Base-by-base conservation (phyloP, 192 early-diverging fungal genomes). In the Allomyces macrogynus region DNA sequence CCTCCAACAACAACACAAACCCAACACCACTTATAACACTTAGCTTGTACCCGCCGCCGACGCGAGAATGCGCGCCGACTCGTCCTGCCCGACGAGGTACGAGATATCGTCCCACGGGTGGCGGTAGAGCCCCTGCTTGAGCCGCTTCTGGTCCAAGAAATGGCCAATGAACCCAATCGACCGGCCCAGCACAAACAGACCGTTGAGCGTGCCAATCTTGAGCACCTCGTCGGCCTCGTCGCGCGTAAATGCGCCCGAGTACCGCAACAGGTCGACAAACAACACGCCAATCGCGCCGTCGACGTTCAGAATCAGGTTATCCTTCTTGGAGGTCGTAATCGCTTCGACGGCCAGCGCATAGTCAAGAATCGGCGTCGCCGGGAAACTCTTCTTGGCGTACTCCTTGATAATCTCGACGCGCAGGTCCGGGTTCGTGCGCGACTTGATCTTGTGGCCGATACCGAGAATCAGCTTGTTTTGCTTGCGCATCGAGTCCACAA, bases 401-500 rank as follows among this genome's bases (percentile, higher is more conserved):
- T 92, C 85, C 80, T 94, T 95, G 74, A 98, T 89, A 68, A 98
- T 85, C 63, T 86, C 80, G 5, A 98, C 95, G 60, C 95, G 93
- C 74, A 98, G 76, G 72, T 98, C 95, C 3, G 95, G 95, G 84
- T 98, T 98, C 67, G 91, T 95, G 67, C 95, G 84, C 44, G 91
- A 93, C 80, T 98, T 98, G 84, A 98, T 92, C 83, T 95, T 95
- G 89, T 98, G 95, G 23, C 95, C 95, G 66, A 98, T 98, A 67
- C 95, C 95, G 64, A 92, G 79, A 75, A 98, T 98, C 68, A 98
- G 81, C 81, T 95, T 91, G 87, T 95, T 90, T 71, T 86, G 84
- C 77, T 90, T 90, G 64, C 95, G 86, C 89, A 92, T 94, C 62
- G 87, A 86, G 71, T 85, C 81, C 23, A 98, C 95, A 73, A 93